These are phyloP conservation scores for Globisporangium solare DNA, from an alignment of 352 stramenopile species.

Conservation along the genomic window DNA sequence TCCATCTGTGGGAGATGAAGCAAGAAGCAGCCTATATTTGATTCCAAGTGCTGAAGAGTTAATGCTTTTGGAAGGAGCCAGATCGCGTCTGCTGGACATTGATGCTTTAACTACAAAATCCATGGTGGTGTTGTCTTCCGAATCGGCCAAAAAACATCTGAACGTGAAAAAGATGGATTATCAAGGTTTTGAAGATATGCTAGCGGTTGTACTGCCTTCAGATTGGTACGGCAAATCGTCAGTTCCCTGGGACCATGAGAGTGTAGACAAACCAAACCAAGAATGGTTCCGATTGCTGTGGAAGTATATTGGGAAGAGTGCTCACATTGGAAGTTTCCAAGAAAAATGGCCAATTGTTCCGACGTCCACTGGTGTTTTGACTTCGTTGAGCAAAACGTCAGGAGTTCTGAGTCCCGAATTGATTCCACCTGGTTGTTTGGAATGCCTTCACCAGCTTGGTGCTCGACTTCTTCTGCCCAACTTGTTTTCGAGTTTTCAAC, in stretches of 20 bases:
- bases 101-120: constrained; percentile 24
- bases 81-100: constrained; percentile 34
- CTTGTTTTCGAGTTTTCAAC: constrained; percentile 48
- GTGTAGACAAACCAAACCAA: constrained; percentile 25
- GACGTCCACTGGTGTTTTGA: constrained; percentile 37
- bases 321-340: constrained; percentile 35
- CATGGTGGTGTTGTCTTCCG: constrained; percentile 30
- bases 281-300: constrained; percentile 64
- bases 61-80: constrained; percentile 33
- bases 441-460: constrained; percentile 39
- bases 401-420: constrained; percentile 53
- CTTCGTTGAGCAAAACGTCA: constrained; percentile 31
- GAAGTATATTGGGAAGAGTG: constrained; percentile 50
- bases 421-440: constrained; percentile 35
- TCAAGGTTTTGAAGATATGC: constrained; percentile 48
- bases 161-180: constrained; percentile 53
- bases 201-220: constrained; percentile 39
- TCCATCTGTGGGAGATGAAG: constrained; percentile 16
- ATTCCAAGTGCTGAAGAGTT: constrained; percentile 43
- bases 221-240: constrained; percentile 37
- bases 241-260: constrained; percentile 25
- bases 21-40: constrained; percentile 23
- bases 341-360: constrained; percentile 71
- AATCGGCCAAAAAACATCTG: constrained; percentile 20
- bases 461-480: constrained; percentile 52